Evolutionary conservation across 805 yeast genomes (phyloP).

Genomic region (Schwanniomyces yamadae): DNA sequence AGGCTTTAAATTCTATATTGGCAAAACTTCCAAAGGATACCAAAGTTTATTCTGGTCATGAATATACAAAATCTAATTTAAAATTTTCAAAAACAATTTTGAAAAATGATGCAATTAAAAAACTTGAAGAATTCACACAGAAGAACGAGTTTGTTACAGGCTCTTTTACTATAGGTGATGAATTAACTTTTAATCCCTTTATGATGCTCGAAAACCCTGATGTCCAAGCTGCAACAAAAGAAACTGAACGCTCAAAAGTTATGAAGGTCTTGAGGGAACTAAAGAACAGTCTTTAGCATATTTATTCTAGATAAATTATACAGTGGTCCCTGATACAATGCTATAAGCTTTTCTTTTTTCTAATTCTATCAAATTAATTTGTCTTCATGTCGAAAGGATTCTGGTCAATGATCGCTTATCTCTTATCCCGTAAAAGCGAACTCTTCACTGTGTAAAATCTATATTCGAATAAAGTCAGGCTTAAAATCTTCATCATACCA

Average conservation of each 20-base stretch:
- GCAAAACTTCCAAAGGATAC: conserved; percentile 68
- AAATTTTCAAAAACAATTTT: conserved; percentile 71
- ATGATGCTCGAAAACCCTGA: conserved; percentile 70
- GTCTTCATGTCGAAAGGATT: too few species aligned
- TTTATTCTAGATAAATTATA: too few species aligned
- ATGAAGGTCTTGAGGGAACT: conserved; percentile 73
- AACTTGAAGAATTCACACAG: conserved; percentile 50
- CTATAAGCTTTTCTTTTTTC: too few species aligned
- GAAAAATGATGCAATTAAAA: conserved; percentile 50
- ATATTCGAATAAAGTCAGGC: conserved; percentile 63
- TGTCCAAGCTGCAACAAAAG: conserved; percentile 60
- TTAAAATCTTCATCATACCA: conserved; percentile 44
- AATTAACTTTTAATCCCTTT: conserved; percentile 82
- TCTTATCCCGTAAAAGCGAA: too few species aligned
- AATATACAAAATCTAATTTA: conserved; percentile 82
- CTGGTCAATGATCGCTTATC: too few species aligned
- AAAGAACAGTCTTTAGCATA: conserved; percentile 61
- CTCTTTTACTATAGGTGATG: conserved; percentile 78
- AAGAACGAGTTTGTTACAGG: conserved; percentile 81
- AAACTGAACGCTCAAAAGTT: conserved; percentile 47
- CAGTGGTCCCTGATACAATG: too few species aligned
- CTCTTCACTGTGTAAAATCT: too few species aligned
- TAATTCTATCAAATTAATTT: too few species aligned
- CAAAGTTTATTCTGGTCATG: conserved; percentile 89
- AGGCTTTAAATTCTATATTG: conserved; percentile 58